These are phyloP conservation scores for Rhynchospora tenuis DNA, from an alignment of 176 grass and related monocot species.

Conservation along the genomic window DNA sequence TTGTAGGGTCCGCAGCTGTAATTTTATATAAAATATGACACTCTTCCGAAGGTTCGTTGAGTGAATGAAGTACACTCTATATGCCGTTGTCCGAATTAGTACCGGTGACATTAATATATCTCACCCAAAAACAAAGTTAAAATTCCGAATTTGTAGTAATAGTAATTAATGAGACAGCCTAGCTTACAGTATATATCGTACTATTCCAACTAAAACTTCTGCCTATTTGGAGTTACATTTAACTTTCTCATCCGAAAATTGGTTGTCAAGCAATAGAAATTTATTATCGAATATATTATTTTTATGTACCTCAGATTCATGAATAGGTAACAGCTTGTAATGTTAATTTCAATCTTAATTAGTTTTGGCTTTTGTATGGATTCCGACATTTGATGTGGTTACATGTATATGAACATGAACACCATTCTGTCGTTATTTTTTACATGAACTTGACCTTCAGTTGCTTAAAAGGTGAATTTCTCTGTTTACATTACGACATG, in stretches of 20 bases:
- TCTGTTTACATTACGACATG: too few species aligned
- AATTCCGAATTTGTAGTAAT: background rate
- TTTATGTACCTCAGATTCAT: background rate
- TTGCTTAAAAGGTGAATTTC: too few species aligned
- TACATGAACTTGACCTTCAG: too few species aligned
- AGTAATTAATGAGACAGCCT: conserved; percentile 14
- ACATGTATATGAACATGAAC: too few species aligned
- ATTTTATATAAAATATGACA: too few species aligned
- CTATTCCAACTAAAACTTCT: background rate
- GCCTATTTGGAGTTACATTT: background rate
- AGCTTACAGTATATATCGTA: background rate
- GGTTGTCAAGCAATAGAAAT: background rate
- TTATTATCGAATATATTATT: background rate
- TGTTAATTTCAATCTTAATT: background rate
- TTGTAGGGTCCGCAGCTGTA: too few species aligned
- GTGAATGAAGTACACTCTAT: too few species aligned
- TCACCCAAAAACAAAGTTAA: background rate
- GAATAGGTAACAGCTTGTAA: background rate
- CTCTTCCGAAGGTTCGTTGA: too few species aligned
- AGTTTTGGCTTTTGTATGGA: background rate
- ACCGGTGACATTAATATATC: background rate
- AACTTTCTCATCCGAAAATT: background rate
- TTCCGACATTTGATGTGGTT: background rate
- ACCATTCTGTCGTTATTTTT: too few species aligned
- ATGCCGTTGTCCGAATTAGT: too few species aligned